Evolutionary conservation across 352 stramenopile species (phyloP), one percentile per base, ranked within the genome.

Genomic region (Ochromonadaceae sp.): DNA sequence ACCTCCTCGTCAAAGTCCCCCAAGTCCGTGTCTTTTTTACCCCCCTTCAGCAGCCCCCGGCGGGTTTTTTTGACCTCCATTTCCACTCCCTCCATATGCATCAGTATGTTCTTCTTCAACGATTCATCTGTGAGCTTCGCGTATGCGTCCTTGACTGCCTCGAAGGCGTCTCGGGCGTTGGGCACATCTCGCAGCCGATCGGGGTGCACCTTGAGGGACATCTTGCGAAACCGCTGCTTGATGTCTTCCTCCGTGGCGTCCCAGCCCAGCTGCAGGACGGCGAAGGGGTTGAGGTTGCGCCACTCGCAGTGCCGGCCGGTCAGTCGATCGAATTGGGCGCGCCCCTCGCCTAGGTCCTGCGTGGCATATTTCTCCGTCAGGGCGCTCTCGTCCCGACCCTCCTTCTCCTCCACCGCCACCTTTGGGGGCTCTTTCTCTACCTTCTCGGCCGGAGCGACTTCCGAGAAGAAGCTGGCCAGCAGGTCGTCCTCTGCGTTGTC

Each of bases 191-290:
- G 78, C 50, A 90, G 88, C 65, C 82, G 81, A 68, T 92, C 84
- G 22, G 84, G 84, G 63, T 92, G 84, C 67, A 85, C 86, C 72
- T 90, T 88, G 68, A 89, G 80, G 61, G 81, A 82, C 42, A 90
- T 72, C 72, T 89, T 90, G 55, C 80, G 78, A 77, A 90, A 92
- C 30, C 82, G 78, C 22, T 72, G 77, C 71, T 90, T 90, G 72
- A 92, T 90, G 69, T 92, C 84, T 57, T 88, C 76, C 70, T 89
- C 81, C 36, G 81, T 88, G 36, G 84, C 75, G 41, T 81, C 79
- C 65, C 84, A 84, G 32, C 87, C 81, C 32, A 92, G 80, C 55
- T 81, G 79, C 36, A 92, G 71, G 48, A 92, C 76, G 41, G 79
- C 73, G 67, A 88, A 92, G 57, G 84, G 81, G 73, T 92, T 85